phyloP scores from a whole-genome alignment of 495 filamentous ascomycete genomes.

The Amniculicola lignicola region DNA sequence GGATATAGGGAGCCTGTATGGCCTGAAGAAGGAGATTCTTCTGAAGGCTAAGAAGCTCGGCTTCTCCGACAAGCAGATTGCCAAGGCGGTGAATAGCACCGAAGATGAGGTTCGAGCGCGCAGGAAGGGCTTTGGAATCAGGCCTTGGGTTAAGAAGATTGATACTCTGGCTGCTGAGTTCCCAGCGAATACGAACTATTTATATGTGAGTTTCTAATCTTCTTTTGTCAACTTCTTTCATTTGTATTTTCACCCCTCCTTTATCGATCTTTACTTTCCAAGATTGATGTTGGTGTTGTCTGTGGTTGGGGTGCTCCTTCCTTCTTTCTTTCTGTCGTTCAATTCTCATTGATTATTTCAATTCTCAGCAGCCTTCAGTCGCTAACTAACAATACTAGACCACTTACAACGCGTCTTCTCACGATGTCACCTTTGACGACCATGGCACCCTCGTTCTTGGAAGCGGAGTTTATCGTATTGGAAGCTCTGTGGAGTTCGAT shows the following conservation, averaged over 20 bases:
- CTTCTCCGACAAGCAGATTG: slow-evolving; percentile 96
- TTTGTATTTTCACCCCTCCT: too few relatives aligned
- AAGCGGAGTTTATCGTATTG: slow-evolving; percentile 94
- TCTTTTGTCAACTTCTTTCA: not conserved
- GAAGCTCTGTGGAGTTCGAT: slow-evolving; percentile 96
- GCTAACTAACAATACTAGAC: too few relatives aligned
- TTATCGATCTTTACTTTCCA: too few relatives aligned
- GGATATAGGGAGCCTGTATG: slow-evolving; percentile 80
- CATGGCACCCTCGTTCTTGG: slow-evolving; percentile 87
- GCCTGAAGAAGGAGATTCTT: slow-evolving; percentile 80
- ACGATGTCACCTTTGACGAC: slow-evolving; percentile 94
- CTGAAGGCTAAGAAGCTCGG: slow-evolving; percentile 93
- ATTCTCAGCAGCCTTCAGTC: too few relatives aligned
- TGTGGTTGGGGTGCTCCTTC: too few relatives aligned
- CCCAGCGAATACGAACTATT: slow-evolving; percentile 92
- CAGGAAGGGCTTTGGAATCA: slow-evolving; percentile 79
- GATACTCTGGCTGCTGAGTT: slow-evolving; percentile 97
- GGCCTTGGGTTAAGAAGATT: slow-evolving; percentile 93
- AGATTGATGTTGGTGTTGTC: too few relatives aligned
- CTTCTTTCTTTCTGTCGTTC: too few relatives aligned
- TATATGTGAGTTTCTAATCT: too few relatives aligned
- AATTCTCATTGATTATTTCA: not conserved
- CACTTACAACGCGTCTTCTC: slow-evolving; percentile 93
- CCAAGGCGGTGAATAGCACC: slow-evolving; percentile 72
- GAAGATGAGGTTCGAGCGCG: slow-evolving; percentile 88